Base-by-base conservation (phyloP, 2,329 filamentous ascomycete species). In the Cercospora citrullina region DNA sequence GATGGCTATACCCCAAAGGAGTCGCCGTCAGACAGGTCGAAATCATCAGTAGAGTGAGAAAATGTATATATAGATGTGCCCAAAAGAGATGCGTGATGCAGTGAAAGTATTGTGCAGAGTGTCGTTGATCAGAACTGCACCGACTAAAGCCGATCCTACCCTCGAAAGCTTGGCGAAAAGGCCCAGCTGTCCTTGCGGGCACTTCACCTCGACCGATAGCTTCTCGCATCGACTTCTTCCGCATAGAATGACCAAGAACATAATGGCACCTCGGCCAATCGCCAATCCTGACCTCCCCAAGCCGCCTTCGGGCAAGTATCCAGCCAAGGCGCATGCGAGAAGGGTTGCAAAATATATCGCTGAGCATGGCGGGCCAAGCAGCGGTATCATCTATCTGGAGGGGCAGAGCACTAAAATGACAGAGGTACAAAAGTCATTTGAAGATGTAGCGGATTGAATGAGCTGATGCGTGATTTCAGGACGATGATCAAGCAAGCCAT, bases 311-410 rank as follows among this genome's bases (percentile, higher is more conserved):
- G 85, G 83, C 66, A 89, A 89, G 78, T 90, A 90, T 75, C 95
- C 95, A 26, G 94, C 91, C 75, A 98, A 97, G 83, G 85, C 87
- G 30, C 95, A 99, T 80, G 93, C 91, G 68, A 87, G 87, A 74
- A 89, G 90, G 69, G 94, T 98, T n/a, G 91, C 90, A 67, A 87
- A 92, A 68, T 90, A 90, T 79, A 89, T 98, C 71, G 85, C 86
- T 64, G 83, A 87, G 69, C 82, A 91, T 77, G 82, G 89, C 48
- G 87, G 90, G 33, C 84, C 87, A 71, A 84, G 84, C 66, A 85
- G 83, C 33, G 94, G 93, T 59, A 85, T 94, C 18, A 85, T 99
- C 66, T 99, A 97, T 78, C 85, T 98, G 57, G 94, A 98, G 83
- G 91, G 90, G 64, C 91, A 94, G 77, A 88, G 90, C 79, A 92